Evolutionary conservation across 148 eudicot species (phyloP), one percentile per base, ranked within the genome.

Genomic region (Rhododendron molle): DNA sequence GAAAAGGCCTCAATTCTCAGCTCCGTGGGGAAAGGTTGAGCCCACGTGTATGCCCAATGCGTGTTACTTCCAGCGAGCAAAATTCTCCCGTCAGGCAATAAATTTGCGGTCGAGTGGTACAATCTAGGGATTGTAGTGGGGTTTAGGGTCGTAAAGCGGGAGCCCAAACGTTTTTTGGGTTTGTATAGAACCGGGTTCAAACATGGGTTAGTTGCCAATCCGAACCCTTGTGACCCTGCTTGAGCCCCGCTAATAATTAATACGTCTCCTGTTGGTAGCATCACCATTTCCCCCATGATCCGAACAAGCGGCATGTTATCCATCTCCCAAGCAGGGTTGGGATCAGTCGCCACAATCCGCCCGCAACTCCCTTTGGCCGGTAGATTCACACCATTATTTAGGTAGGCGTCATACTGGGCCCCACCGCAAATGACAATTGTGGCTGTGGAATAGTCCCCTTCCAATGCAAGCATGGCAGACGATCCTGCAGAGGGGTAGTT

Each of bases 211-310:
- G 9, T 58, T 18, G 65, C 65, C 8, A 5, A 5, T 5, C n/a
- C 65, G 9, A 18, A 96, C 84, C 99, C 98, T 83, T 96, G 99
- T 2, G 93, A 84, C 67, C 99, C 99, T 12, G 92, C 94, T 49
- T 95, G 92, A 1, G 98, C 99, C 5, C 99, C 98, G 79, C 93
- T 96, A 2, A 96, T 93, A 65, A 95, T 92, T 80, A 96, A 40
- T 5, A 93, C 92, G 0, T 95, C 95, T 15, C 98, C 99, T 0
- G 90, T 92, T 2, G 99, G 99, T 3, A 95, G 88, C 90, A 95
- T 93, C 16, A 96, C 97, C 97, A 95, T 96, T 9, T 95, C 99
- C 11, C 98, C 99, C 99, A 96, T 96, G 56, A 96, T 90, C 85
- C 99, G 84, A 43, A 85, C 86, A 62, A 95, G 88, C 3, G 98